Base-by-base conservation (phyloP, 1,284 basidiomycete genomes). In the Malassezia brasiliensis region DNA sequence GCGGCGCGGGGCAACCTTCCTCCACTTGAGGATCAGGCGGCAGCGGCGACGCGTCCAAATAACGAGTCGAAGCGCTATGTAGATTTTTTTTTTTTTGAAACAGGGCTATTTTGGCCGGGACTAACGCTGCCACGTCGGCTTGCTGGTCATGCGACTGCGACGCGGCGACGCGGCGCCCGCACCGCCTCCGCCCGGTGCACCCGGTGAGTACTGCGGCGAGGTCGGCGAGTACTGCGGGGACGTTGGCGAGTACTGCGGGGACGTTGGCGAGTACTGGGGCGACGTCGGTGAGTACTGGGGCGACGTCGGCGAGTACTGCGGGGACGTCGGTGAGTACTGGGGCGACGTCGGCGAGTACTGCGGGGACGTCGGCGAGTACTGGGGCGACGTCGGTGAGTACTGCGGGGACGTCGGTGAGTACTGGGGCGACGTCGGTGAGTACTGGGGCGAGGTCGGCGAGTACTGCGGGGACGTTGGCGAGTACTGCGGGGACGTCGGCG, bases 401-500 rank as follows among this genome's bases (percentile, higher is more conserved):
- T 64, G 66, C 30, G 66, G 66, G 39, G 64, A 66, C n/a, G 62
- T 68, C 14, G 66, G 66, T 28, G 66, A 68, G 47, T 65, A 69
- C 40, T 62, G 59, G 25, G 69, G 69, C 19, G 66, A 70, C 3
- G 69, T 65, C 10, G 71, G 63, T 56, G 65, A 67, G 45, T 71
- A 72, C 51, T 66, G 63, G 12, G 75, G 72, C 10, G 71, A 75
- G 9, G 75, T 74, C 9, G 76, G 61, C 53, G 74, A 73, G 57
- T 75, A 70, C 38, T 67, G 62, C 8, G 77, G 77, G 63, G 87
- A 89, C 2, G 88, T 88, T 0, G 89, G 89, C 2, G 88, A 90
- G 72, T 56, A 56, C 50, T 56, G 49, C 20, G 54, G 67, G 40
- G 67, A 69, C 9, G 67, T 66, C 9, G 67, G 67, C 38, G 65